A percentile compares a stretch with the other conserved stretches of the same genome.
Conservation (phyloP, 169 alveolate genomes). For the Plasmodium relictum region DNA sequence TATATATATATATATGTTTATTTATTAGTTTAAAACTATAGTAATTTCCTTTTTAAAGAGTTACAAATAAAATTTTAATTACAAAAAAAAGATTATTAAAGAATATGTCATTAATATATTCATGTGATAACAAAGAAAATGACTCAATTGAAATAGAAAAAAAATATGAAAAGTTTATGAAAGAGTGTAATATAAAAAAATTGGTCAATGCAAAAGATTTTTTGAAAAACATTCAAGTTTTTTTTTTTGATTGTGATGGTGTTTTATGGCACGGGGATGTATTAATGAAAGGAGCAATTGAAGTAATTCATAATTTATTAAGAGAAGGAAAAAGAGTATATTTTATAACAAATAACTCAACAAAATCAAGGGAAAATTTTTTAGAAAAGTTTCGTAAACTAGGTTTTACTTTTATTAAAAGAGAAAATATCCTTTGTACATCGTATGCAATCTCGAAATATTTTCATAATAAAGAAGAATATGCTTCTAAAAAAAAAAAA, state of each 20-base stretch:
- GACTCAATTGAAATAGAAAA: neutral
- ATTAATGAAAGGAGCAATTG: conserved; percentile 81
- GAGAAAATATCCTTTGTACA: conserved; percentile 75
- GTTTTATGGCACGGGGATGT: conserved; percentile 84
- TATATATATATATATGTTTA: no score
- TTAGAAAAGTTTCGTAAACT: conserved; percentile 74
- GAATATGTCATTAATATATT: conserved; percentile 48
- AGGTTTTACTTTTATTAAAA: conserved; percentile 65
- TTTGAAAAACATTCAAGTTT: conserved; percentile 60
- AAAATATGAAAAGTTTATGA: conserved; percentile 28
- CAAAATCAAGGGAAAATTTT: conserved; percentile 75
- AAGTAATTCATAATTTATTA: conserved; percentile 77
- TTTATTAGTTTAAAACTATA: no score
- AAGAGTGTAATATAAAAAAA: conserved; percentile 52
- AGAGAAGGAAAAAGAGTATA: conserved; percentile 70
- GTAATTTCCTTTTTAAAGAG: no score
- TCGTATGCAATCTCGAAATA: conserved; percentile 76
- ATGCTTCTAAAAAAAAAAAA: conserved; percentile 55
- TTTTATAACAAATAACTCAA: conserved; percentile 81
- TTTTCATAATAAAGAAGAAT: conserved; percentile 57
- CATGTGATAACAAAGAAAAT: neutral
- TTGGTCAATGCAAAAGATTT: conserved; percentile 42
- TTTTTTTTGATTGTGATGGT: conserved; percentile 85
- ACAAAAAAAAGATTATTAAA: no score
- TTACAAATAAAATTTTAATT: no score